Conservation (phyloP, 2,329 filamentous ascomycete species). For the Epichloe baconii region DNA sequence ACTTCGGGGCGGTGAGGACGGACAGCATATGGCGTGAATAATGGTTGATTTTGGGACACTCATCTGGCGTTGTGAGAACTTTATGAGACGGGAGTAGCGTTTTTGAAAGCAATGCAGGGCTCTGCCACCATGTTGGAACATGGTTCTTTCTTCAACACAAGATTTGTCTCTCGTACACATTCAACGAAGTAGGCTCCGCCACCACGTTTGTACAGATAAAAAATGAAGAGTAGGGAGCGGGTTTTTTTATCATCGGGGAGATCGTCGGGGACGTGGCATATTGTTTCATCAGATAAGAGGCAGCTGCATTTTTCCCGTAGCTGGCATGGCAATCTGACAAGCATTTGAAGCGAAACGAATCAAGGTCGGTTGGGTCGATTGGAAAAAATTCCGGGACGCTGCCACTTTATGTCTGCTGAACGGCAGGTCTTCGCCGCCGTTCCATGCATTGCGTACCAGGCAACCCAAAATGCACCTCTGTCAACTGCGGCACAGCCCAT, state of each 20-base stretch:
- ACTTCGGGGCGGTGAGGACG: constrained; percentile 73
- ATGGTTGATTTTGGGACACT: background rate
- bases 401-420: background rate
- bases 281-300: background rate
- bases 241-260: background rate
- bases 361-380: background rate
- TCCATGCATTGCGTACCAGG: background rate
- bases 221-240: background rate
- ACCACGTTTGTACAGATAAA: background rate
- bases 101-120: background rate
- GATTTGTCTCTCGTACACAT: background rate
- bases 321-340: background rate
- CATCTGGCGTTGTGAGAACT: constrained; percentile 4
- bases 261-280: background rate
- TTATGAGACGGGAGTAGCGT: background rate
- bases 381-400: too few relatives aligned
- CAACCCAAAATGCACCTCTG: background rate
- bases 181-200: background rate
- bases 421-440: background rate
- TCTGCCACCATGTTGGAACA: background rate
- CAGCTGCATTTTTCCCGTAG: background rate
- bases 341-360: background rate
- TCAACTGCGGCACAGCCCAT: background rate
- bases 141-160: background rate
- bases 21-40: constrained; percentile 38